Conservation (phyloP, 306 rosid species). For the Ormosia emarginata region DNA sequence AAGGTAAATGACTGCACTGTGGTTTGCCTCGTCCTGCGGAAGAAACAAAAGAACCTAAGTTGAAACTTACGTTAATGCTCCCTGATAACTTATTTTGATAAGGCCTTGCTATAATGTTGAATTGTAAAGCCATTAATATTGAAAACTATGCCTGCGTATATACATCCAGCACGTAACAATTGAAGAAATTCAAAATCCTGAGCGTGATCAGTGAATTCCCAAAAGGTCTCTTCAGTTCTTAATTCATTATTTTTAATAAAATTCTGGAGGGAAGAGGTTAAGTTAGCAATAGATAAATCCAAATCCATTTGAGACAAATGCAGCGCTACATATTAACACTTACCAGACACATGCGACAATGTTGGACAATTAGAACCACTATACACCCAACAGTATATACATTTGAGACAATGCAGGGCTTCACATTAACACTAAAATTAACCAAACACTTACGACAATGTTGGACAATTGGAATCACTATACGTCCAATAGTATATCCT, state of each 20-base stretch:
- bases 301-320: neutral
- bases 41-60: neutral
- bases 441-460: neutral
- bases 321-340: neutral
- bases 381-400: neutral
- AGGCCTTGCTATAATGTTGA: neutral
- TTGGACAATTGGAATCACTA: neutral
- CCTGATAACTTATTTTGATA: neutral
- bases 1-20: conserved; percentile 54
- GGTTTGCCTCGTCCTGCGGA: conserved; percentile 44
- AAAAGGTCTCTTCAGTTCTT: neutral
- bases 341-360: too few species aligned
- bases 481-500: neutral
- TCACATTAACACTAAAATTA: neutral
- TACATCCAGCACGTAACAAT: neutral
- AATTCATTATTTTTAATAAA: neutral
- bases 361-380: neutral
- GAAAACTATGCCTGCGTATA: too few species aligned
- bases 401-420: neutral
- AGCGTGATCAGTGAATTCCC: neutral
- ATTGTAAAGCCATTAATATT: neutral
- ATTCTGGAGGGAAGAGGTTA: neutral
- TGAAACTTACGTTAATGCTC: neutral
- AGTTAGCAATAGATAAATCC: neutral
- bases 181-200: neutral